phyloP scores from a whole-genome alignment of 2,329 filamentous ascomycete genomes.

The Fusarium paranaense region DNA sequence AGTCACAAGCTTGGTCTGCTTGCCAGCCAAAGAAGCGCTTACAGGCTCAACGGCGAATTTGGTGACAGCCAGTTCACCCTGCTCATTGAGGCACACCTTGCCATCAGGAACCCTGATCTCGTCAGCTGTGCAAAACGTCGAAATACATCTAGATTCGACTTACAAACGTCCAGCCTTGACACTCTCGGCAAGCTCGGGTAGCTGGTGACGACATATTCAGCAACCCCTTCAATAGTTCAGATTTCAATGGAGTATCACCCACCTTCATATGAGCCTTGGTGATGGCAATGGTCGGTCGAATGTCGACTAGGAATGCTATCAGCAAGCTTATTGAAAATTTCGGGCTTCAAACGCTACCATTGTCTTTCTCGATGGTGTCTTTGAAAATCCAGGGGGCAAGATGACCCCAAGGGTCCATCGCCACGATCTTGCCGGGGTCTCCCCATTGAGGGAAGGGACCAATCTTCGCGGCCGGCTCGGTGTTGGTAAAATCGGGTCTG shows the following conservation, averaged over 20 bases:
- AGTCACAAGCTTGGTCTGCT: not conserved
- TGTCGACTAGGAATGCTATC: constrained; percentile 68
- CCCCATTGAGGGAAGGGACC: constrained; percentile 92
- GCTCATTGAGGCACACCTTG: constrained; percentile 88
- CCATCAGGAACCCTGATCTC: constrained; percentile 74
- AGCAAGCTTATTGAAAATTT: constrained; percentile 1
- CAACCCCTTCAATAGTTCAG: not conserved
- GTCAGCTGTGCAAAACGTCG: constrained; percentile 21
- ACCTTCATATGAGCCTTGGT: constrained; percentile 93
- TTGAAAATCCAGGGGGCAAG: constrained; percentile 86
- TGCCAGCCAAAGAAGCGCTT: constrained; percentile 47
- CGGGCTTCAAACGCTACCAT: constrained; percentile 56
- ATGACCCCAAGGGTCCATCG: constrained; percentile 96
- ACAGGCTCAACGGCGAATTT: constrained; percentile 98
- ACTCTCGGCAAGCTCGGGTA: constrained; percentile 93
- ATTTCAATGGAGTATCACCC: not conserved
- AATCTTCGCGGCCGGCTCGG: constrained; percentile 89
- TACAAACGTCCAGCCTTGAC: constrained; percentile 76
- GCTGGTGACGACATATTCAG: constrained; percentile 49
- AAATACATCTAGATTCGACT: constrained; percentile 77
- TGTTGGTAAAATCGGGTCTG: constrained; percentile 76
- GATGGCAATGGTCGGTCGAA: constrained; percentile 90
- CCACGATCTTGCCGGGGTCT: constrained; percentile 92
- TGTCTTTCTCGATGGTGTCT: constrained; percentile 80
- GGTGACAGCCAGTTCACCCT: constrained; percentile 90